Base-by-base conservation (phyloP, 192 early-diverging fungal species). In the Pilobolus umbonatus region DNA sequence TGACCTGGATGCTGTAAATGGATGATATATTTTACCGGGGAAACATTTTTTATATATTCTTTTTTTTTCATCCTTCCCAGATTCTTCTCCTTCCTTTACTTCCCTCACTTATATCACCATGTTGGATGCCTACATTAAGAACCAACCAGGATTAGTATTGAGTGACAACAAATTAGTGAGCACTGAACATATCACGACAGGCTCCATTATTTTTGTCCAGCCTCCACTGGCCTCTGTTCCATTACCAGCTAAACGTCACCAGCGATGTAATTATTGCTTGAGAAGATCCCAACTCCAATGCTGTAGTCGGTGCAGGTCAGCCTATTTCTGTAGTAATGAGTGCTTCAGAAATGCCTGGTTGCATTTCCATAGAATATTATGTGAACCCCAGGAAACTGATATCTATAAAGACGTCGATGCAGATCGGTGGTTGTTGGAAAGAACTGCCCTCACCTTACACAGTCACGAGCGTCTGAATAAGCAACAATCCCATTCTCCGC, bases 271-370 rank as follows among this genome's bases (percentile, higher is more conserved):
- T 26, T 58, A 53, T 39, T 68, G 67, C 34, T 49, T 68, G 9
- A 26, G 42, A 21, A 42, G 40, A 50, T 48, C 67, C 22, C 53
- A 61, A 12, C 32, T 68, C 11, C 67, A 68, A 52, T 62, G 67
- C 39, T 68, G 67, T 19, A 50, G 48, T 21, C 60, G 67, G 6
- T 68, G 67, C 11, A 54, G 48, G 35, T 62, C 67, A 12, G 67
- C 67, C 8, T 68, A 62, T 31, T 68, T 62, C 34, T 68, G 67
- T 24, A 62, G 60, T 24, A 68, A 68, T n/a, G 49, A 56, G 4
- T 68, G 67, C 19, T 68, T 68, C 14, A 38, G 61, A 44, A 68
- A 68, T 21, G 67, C 67, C 6, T 68, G 67, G 67, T 53, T 62
- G 3, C 62, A 64, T 32, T 64, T 50, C 28, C 62, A 64, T 17